phyloP scores from a whole-genome alignment of 805 yeast genomes.

The Yueomyces sp. region DNA sequence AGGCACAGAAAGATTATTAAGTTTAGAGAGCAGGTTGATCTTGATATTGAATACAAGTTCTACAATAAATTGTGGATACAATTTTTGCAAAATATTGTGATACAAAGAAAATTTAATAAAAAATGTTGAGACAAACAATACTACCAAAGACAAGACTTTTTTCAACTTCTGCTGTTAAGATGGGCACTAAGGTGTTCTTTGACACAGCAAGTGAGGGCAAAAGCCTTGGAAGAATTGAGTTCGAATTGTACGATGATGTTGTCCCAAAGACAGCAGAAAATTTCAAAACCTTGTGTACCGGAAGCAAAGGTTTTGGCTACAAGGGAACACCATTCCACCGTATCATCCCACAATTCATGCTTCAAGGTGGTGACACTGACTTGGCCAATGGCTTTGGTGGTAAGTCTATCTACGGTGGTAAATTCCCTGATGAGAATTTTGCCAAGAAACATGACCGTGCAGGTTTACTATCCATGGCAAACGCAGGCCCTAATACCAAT shows the following conservation, averaged over 20 bases:
- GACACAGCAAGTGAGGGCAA: constrained; percentile 44
- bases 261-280: constrained; percentile 74
- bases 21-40: too few species aligned
- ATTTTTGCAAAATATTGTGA: too few species aligned
- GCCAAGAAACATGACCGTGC: constrained; percentile 60
- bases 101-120: not conserved
- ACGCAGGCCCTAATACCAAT: constrained; percentile 86
- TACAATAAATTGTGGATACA: too few species aligned
- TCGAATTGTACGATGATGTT: constrained; percentile 24
- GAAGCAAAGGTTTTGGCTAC: constrained; percentile 84
- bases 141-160: constrained; percentile 31
- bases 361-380: constrained; percentile 90
- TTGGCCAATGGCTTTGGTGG: constrained; percentile 90
- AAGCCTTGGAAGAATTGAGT: constrained; percentile 25
- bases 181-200: constrained; percentile 43
- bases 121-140: constrained; percentile 12
- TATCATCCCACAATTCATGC: constrained; percentile 89
- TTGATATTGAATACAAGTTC: too few species aligned
- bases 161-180: constrained; percentile 32
- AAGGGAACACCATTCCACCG: constrained; percentile 82
- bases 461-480: constrained; percentile 84
- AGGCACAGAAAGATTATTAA: too few species aligned
- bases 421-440: constrained; percentile 51
- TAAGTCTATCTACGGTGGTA: constrained; percentile 66
- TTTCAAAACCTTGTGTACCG: constrained; percentile 73